Evolutionary conservation across 2,329 filamentous ascomycete genomes (phyloP).

Genomic region (Aschersonia sp.): DNA sequence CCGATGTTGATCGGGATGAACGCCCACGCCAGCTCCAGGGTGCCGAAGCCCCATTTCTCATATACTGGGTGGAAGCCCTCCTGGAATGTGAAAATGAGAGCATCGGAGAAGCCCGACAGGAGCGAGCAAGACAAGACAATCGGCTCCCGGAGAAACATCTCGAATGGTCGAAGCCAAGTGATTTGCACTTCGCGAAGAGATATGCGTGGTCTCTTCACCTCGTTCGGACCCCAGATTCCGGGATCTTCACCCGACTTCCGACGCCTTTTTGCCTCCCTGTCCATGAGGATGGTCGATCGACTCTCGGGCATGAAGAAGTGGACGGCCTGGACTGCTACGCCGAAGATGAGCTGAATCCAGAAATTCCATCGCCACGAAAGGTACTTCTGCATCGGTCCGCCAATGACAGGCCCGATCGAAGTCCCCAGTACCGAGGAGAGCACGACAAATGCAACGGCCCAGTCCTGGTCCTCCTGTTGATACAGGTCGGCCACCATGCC

Average conservation of each 20-base stretch:
- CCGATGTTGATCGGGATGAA: slow-evolving; percentile 53
- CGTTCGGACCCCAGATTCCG: slow-evolving; percentile 57
- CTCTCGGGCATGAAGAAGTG: slow-evolving; percentile 64
- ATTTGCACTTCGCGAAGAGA: slow-evolving; percentile 36
- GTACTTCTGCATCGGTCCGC: slow-evolving; percentile 55
- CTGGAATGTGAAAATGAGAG: slow-evolving; percentile 63
- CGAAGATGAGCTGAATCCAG: slow-evolving; percentile 74
- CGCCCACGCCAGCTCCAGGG: slow-evolving; percentile 38
- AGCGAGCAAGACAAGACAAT: slow-evolving; percentile 57
- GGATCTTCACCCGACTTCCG: slow-evolving; percentile 31
- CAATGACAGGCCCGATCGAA: slow-evolving; percentile 59
- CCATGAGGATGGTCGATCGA: slow-evolving; percentile 58
- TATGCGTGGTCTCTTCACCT: slow-evolving; percentile 44
- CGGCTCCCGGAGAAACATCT: slow-evolving; percentile 58
- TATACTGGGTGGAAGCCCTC: slow-evolving; percentile 56
- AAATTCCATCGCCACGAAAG: slow-evolving; percentile 49
- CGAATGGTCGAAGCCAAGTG: slow-evolving; percentile 49
- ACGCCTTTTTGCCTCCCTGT: slow-evolving; percentile 60
- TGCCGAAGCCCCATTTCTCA: slow-evolving; percentile 48
- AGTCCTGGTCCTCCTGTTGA: slow-evolving; percentile 55
- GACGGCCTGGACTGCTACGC: slow-evolving; percentile 50
- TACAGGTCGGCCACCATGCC: slow-evolving; percentile 63
- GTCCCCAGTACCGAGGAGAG: slow-evolving; percentile 68
- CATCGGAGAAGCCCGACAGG: slow-evolving; percentile 56
- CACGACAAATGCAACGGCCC: slow-evolving; percentile 60